Percentiles rank a stretch among this genome's conserved stretches.
Conservation (phyloP, 305 asterid genomes). For the Euphrasia arctica region DNA sequence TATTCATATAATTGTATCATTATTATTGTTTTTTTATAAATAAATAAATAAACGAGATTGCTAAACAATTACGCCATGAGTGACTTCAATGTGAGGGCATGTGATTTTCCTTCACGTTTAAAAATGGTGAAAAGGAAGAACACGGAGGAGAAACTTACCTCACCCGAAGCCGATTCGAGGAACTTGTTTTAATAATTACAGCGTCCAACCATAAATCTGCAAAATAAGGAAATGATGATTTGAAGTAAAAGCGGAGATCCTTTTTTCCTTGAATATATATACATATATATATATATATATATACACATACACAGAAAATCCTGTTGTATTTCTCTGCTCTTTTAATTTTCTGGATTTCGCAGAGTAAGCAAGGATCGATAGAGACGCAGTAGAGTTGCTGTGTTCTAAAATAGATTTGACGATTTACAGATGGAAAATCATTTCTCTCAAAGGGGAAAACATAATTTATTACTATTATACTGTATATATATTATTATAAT, state of each 20-base stretch:
- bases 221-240: background rate
- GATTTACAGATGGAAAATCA: slow-evolving; percentile 12
- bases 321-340: background rate
- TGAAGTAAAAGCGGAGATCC: slow-evolving; percentile 5
- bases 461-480: no score
- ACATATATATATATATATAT: no score
- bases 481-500: no score
- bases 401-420: background rate
- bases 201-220: slow-evolving; percentile 12
- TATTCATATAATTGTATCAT: slow-evolving; percentile 9
- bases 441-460: background rate
- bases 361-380: slow-evolving; percentile 36
- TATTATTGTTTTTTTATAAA: no score
- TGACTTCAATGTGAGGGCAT: background rate
- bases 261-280: no score
- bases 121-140: background rate
- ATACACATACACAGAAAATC: no score
- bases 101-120: no score
- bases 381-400: slow-evolving; percentile 21
- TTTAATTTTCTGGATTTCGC: slow-evolving; percentile 28
- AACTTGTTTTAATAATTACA: slow-evolving; percentile 29
- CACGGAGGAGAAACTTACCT: slow-evolving; percentile 26
- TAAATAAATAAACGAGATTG: no score
- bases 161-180: slow-evolving; percentile 27
- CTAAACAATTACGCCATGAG: slow-evolving; percentile 35